A percentile compares a stretch with the other conserved stretches of the same genome.
Conservation (phyloP, 2,329 filamentous ascomycete genomes). For the Metarhizium rileyi region DNA sequence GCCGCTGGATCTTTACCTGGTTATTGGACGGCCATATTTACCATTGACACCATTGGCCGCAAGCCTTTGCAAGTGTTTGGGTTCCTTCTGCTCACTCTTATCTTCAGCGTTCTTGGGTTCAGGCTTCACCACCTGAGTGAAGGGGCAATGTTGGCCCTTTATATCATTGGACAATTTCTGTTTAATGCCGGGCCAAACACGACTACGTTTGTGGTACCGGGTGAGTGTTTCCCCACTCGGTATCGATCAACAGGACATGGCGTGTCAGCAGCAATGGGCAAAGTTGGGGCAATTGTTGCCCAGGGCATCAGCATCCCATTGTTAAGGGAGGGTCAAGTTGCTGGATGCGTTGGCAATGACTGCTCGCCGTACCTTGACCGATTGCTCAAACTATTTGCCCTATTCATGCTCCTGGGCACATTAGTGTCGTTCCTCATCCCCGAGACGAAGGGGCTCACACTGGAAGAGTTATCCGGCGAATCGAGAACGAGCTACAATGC, state of each 20-base stretch:
- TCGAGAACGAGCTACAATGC: constrained; percentile 48
- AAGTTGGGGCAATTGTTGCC: constrained; percentile 58
- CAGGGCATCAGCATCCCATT: constrained; percentile 57
- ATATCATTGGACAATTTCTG: constrained; percentile 56
- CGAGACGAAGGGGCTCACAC: constrained; percentile 64
- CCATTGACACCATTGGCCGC: constrained; percentile 65
- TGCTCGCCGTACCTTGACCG: constrained; percentile 57
- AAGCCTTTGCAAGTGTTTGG: constrained; percentile 64
- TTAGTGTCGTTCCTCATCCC: constrained; percentile 63
- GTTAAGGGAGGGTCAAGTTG: constrained; percentile 43
- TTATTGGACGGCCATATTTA: constrained; percentile 67
- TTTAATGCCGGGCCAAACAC: constrained; percentile 59
- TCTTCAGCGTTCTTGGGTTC: constrained; percentile 56
- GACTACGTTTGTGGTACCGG: constrained; percentile 55
- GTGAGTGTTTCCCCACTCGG: constrained; percentile 55
- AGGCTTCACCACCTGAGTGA: constrained; percentile 39
- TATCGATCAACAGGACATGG: constrained; percentile 56
- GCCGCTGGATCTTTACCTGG: constrained; percentile 71
- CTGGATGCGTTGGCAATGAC: constrained; percentile 35
- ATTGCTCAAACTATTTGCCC: constrained; percentile 67
- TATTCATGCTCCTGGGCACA: constrained; percentile 70
- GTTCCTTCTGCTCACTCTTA: constrained; percentile 49
- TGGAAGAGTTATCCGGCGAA: constrained; percentile 63
- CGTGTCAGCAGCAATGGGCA: constrained; percentile 55
- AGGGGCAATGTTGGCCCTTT: constrained; percentile 46